Evolutionary conservation across 2,329 filamentous ascomycete species (phyloP), one percentile per base, ranked within the genome.

Genomic region (Ophiosphaerella korrae): DNA sequence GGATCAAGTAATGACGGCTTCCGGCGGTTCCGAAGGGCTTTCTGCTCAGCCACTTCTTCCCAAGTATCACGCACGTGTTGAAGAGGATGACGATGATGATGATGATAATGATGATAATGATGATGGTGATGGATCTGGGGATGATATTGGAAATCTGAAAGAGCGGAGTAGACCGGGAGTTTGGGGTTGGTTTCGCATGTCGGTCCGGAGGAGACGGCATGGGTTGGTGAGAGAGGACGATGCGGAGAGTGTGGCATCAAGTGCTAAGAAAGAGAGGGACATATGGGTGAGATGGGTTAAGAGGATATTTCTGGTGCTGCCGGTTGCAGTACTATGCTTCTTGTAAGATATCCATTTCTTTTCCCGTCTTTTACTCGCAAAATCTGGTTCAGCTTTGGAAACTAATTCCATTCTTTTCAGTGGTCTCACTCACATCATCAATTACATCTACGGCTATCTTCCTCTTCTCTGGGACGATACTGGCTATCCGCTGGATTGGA

Each of bases 381-480:
- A 21, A 29, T 29, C 3, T 29, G 8, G 4, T 9, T 46, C 18
- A 9, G 16, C 35, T 23, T 38, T 31, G 18, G 39, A 32, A 58
- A 36, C 58, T 67, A 50, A 63, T 53, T 35, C 2, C 11, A 11
- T 29, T 1, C 26, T 11, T 46, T n/a, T 18, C 43, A 79, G 77
- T 60, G 76, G 77, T 33, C 50, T 76, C 6, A 56, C 78, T 21
- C 76, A 79, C 48, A 47, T 78, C 3, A 48, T 74, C 36, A 75
- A 77, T 42, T 68, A 74, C 7, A 42, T 72, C n/a, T 53, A 76
- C 24, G 67, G 71, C 9, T 63, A 74, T 14, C 62, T 75, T 3
- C 67, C 69, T 6, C 31, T 74, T 3, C 50, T 77, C 21, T 74
- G 68, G 65, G 72, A 77, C 34, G 60, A 71, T 6, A 56, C 73